phyloP scores from a whole-genome alignment of 257 asterid genomes.

The Ajuga chamaepitys region DNA sequence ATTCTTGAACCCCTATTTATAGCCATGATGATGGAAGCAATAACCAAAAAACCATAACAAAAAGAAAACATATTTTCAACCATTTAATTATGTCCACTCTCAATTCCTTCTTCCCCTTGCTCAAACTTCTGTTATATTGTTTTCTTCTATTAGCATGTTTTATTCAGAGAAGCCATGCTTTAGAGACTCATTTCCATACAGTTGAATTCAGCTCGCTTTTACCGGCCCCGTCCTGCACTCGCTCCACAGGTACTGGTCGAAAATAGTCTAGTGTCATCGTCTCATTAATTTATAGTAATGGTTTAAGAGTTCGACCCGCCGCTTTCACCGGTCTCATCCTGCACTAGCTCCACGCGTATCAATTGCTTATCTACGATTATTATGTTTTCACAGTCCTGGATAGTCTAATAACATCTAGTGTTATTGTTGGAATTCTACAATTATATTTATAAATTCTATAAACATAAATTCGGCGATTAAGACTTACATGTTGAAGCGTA shows the following conservation, averaged over 20 bases:
- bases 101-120: background rate
- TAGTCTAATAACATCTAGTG: no score
- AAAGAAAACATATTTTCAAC: background rate
- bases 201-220: slow-evolving; percentile 28
- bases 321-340: no score
- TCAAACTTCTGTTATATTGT: slow-evolving; percentile 3
- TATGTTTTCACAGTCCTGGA: no score
- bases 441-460: no score
- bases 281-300: no score
- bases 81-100: slow-evolving; percentile 16
- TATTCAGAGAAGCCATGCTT: background rate
- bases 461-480: no score
- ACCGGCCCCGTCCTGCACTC: slow-evolving; percentile 30
- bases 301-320: no score
- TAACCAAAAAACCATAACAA: background rate
- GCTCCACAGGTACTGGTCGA: slow-evolving; percentile 26
- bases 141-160: slow-evolving; percentile 10
- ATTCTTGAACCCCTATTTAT: slow-evolving; percentile 17
- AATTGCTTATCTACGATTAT: no score
- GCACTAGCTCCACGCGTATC: no score
- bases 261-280: no score
- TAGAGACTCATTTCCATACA: slow-evolving; percentile 21
- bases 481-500: no score
- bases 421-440: no score
- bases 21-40: background rate